Evolutionary conservation across 164 flowering plant species (phyloP), one percentile per base, ranked within the genome.

Genomic region (Piper longum): DNA sequence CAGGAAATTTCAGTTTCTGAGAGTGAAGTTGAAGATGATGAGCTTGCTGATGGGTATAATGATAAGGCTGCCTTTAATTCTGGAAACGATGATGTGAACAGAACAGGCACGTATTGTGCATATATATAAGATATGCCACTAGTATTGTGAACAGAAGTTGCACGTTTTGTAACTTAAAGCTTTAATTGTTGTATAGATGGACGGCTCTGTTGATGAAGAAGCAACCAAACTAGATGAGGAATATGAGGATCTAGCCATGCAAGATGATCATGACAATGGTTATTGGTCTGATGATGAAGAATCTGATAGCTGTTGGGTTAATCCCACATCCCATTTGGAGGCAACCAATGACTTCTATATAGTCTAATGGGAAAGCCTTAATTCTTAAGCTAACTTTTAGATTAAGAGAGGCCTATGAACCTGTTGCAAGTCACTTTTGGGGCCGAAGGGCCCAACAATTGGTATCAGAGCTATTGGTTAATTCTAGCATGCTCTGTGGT

Each of bases 121-220:
- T 19, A 5, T 58, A 19, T 39, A 19, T 11, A 56, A 58, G 6
- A 58, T 58, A 41, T 13, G 40, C 11, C 40, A 58, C 16, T 58
- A 39, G 14, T 9, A 7, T 19, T 57, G 4, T 55, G n/a, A n/a
- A n/a, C 36, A 26, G 36, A n/a, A n/a, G n/a, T n/a, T 26, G 36
- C 2, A 0, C 2, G 36, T 26, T 26, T 13, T 17, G 19, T 2
- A 55, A 55, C 13, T 55, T 55, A 14, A 58, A 41, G 41, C 26
- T 40, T 16, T 16, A 55, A 55, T 16, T 16, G 19, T 12, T 54
- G 17, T 4, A 54, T 11, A 26, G 98, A 70, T 80, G 68, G 84
- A 88, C 55, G 98, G 98, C 16, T 93, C 98, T 8, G 96, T 93
- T 56, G 98, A 93, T 57, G 98, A 93, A 69, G 90, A 78, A 71